Evolutionary conservation across 768 basidiomycete genomes (phyloP), one percentile per base, ranked within the genome.

Genomic region (Termitomyces sp.): DNA sequence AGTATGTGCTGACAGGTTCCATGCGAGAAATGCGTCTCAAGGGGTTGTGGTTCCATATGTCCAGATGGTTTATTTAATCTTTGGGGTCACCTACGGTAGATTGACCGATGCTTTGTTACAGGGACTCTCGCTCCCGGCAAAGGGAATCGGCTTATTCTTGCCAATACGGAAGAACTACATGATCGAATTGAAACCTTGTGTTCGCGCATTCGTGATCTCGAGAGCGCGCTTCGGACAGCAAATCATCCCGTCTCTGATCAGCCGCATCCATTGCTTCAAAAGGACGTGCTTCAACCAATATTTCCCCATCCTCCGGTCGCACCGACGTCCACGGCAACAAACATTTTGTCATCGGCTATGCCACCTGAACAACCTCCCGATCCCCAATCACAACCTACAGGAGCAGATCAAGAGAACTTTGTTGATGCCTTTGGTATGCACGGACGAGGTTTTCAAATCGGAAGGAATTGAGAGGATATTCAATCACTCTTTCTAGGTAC

Each of bases 31-130:
- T 92, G 91, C 68, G 82, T 83, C 29, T 86, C 87, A 60, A 79
- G 89, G 67, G 90, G 90, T 38, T 92, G 89, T 67, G 84, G 83
- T 29, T 77, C 84, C 17, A 87, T 92, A 60, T 92, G 90, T 73
- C 90, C 90, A n/a, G 84, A 87, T 59, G 90, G 90, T 87, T 65
- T 48, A 69, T 57, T 45, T 17, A 40, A 43, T 49, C 64, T 57
- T 55, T 59, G 34, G 56, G 46, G 25, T 52, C 32, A 11, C 45
- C 46, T 47, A 4, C 36, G 52, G 42, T 46, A 61, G 11, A 17
- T 7, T 34, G 25, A 49, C 12, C 64, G 46, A 62, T n/a, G 17
- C 17, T 46, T n/a, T 43, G 20, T 45, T n/a, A 7, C 62, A 87
- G 86, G 84, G 20, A 80, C 79, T 9, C 73, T 85, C 62, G 80